Percentiles rank a stretch among this genome's conserved stretches.
Evolutionary conservation across 1,139 yeast species (phyloP).

Genomic region (Scheffersomyces cryptocercus): DNA sequence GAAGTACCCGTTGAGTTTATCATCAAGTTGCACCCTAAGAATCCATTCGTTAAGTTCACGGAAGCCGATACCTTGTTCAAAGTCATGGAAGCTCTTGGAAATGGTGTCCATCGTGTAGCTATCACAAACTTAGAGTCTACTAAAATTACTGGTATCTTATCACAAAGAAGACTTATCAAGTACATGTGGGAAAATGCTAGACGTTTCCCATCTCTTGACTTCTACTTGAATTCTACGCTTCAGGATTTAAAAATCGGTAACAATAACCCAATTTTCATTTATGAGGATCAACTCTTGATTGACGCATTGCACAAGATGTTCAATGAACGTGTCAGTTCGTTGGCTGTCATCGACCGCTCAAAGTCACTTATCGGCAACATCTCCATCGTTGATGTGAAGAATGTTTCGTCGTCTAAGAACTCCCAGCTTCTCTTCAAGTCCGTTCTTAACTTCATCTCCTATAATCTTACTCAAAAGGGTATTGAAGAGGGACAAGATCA

Average conservation of each 20-base stretch:
- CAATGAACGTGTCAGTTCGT: slow-evolving; percentile 77
- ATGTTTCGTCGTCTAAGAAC: slow-evolving; percentile 82
- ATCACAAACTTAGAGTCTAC: slow-evolving; percentile 55
- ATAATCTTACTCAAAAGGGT: slow-evolving; percentile 85
- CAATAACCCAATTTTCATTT: slow-evolving; percentile 69
- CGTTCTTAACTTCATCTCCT: slow-evolving; percentile 84
- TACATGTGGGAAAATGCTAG: slow-evolving; percentile 93
- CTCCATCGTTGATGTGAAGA: slow-evolving; percentile 88
- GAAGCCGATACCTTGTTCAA: slow-evolving; percentile 67
- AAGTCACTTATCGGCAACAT: slow-evolving; percentile 83
- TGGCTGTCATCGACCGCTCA: slow-evolving; percentile 89
- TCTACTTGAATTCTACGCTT: slow-evolving; percentile 64
- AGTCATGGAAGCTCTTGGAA: slow-evolving; percentile 83
- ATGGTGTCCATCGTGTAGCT: slow-evolving; percentile 92
- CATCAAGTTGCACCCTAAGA: slow-evolving; percentile 76
- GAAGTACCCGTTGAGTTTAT: slow-evolving; percentile 83
- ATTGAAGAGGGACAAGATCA: slow-evolving; percentile 94
- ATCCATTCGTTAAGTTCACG: slow-evolving; percentile 76
- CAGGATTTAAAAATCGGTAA: slow-evolving; percentile 72
- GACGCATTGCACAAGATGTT: slow-evolving; percentile 89
- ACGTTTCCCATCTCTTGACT: slow-evolving; percentile 77
- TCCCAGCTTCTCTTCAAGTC: slow-evolving; percentile 78
- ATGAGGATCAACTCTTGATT: slow-evolving; percentile 82
- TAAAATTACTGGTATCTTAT: slow-evolving; percentile 70
- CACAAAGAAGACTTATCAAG: slow-evolving; percentile 82